Conservation (phyloP, 139 green algal genomes). For the Coccomyxa sp. region DNA sequence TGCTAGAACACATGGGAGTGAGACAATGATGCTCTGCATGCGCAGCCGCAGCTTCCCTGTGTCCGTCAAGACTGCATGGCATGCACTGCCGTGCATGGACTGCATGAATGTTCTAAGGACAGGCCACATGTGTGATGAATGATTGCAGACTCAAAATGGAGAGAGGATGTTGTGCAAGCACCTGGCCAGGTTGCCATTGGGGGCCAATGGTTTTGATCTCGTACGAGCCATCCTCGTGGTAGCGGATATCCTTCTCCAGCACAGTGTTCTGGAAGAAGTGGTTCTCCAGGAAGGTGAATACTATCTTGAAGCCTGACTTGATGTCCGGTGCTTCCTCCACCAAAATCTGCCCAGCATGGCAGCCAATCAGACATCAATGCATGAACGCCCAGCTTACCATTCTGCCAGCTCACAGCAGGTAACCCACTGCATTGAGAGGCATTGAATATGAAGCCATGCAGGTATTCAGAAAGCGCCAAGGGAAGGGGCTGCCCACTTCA, state of each 20-base stretch:
- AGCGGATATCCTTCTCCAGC: conserved; percentile 41
- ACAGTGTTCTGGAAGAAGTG: conserved; percentile 51
- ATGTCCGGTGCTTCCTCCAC: conserved; percentile 65
- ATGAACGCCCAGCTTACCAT: background rate
- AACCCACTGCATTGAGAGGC: background rate
- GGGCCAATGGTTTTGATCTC: conserved; percentile 20
- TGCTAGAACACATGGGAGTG: background rate
- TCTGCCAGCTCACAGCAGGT: background rate
- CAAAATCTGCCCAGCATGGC: conserved; percentile 28
- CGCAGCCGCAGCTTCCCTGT: background rate
- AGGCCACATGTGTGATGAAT: background rate
- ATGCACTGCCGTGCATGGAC: background rate
- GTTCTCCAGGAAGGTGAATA: conserved; percentile 49
- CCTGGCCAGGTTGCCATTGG: conserved; percentile 41
- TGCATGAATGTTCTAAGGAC: background rate
- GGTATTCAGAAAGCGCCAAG: background rate
- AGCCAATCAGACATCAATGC: background rate
- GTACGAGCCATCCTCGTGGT: conserved; percentile 37
- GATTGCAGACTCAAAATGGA: background rate
- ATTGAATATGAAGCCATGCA: background rate
- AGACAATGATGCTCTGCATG: background rate
- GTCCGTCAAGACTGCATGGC: background rate
- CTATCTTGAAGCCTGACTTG: conserved; percentile 62
- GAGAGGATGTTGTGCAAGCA: background rate
- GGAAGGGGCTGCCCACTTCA: background rate